Conservation (phyloP, 805 yeast species). For the Spathaspora gorwiae region DNA sequence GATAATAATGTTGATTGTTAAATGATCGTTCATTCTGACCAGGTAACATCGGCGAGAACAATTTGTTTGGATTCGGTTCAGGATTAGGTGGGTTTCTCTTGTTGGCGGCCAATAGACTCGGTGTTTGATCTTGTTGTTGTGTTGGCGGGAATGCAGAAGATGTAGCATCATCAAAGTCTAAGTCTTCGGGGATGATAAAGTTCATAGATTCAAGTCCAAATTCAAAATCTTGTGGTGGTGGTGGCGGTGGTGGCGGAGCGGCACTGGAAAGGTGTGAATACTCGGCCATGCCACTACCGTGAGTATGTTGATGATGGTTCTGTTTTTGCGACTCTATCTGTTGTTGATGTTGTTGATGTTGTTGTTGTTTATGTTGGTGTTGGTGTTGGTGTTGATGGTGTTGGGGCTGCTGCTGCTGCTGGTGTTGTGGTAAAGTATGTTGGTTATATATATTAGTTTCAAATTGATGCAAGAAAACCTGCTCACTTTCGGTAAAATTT, state of each 20-base stretch:
- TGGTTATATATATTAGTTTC: constrained; percentile 23
- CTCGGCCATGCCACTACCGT: neutral
- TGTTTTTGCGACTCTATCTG: neutral
- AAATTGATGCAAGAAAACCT: constrained; percentile 24
- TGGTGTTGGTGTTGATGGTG: constrained; percentile 2
- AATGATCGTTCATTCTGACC: constrained; percentile 38
- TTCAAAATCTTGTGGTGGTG: constrained; percentile 15
- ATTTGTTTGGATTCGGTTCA: neutral
- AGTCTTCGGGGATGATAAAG: constrained; percentile 21
- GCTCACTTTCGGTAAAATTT: constrained; percentile 22
- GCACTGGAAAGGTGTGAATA: constrained; percentile 1
- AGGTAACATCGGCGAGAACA: constrained; percentile 33
- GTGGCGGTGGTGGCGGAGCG: constrained; percentile 5
- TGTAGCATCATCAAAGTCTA: constrained; percentile 7
- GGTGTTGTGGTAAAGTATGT: constrained; percentile 6
- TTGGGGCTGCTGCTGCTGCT: constrained; percentile 8
- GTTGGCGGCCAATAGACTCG: constrained; percentile 20
- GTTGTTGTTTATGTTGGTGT: constrained; percentile 2
- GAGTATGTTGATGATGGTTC: constrained; percentile 4
- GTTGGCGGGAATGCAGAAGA: constrained; percentile 26
- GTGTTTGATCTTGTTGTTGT: constrained; percentile 18
- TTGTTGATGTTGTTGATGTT: neutral
- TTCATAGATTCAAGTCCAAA: constrained; percentile 18
- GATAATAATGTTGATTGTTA: constrained; percentile 38
- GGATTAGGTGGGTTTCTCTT: neutral